A percentile compares a stretch with the other conserved stretches of the same genome.
Conservation (phyloP, 805 yeast genomes). For the Scheffersomyces stipitis region DNA sequence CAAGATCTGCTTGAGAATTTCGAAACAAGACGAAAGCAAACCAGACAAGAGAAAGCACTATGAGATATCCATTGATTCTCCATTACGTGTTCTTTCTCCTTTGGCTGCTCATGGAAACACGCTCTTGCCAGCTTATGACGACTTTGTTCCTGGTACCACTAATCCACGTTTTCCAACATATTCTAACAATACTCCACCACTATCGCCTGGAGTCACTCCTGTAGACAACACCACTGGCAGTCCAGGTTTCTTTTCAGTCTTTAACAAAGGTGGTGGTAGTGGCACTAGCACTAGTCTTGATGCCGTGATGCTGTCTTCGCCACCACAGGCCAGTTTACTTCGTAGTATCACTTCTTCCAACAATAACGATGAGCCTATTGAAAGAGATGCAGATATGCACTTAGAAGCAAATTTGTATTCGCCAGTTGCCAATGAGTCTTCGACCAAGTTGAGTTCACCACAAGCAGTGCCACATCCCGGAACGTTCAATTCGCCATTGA, state of each 20-base stretch:
- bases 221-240: slow-evolving; percentile 28
- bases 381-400: slow-evolving; percentile 40
- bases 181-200: slow-evolving; percentile 42
- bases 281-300: slow-evolving; percentile 10
- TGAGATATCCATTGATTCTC: slow-evolving; percentile 93
- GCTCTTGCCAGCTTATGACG: slow-evolving; percentile 68
- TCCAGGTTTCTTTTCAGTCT: neutral
- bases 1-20: slow-evolving; percentile 79
- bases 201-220: slow-evolving; percentile 55
- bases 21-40: slow-evolving; percentile 57
- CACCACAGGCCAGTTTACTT: slow-evolving; percentile 11
- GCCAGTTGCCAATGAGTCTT: slow-evolving; percentile 45
- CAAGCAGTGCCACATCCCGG: slow-evolving; percentile 58
- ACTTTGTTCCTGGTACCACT: slow-evolving; percentile 9
- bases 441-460: slow-evolving; percentile 52
- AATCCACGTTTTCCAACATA: slow-evolving; percentile 22
- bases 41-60: slow-evolving; percentile 77
- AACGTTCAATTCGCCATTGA: slow-evolving; percentile 43
- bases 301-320: slow-evolving; percentile 12
- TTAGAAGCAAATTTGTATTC: slow-evolving; percentile 50
- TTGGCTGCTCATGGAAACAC: slow-evolving; percentile 81
- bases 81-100: slow-evolving; percentile 77
- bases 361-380: slow-evolving; percentile 33
- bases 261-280: neutral
- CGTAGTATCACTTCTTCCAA: slow-evolving; percentile 24